phyloP scores from a whole-genome alignment of 495 filamentous ascomycete species.

The Astrothelium macrocarpum region DNA sequence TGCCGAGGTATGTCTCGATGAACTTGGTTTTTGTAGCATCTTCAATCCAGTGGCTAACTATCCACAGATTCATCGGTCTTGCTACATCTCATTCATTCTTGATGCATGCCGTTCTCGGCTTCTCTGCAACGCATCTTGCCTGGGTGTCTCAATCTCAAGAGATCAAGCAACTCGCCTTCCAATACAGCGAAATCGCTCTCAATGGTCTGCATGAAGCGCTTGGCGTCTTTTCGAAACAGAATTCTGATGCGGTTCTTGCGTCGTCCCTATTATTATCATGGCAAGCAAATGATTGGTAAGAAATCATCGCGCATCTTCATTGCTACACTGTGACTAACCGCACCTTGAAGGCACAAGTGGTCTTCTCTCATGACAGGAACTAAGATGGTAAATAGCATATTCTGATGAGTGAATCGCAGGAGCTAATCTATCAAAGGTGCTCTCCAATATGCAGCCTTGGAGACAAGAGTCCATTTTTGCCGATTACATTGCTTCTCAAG shows the following conservation, averaged over 20 bases:
- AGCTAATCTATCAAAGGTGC: slow-evolving; percentile 44
- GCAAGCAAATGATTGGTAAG: slow-evolving; percentile 95
- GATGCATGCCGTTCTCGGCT: slow-evolving; percentile 82
- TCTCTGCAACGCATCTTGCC: slow-evolving; percentile 84
- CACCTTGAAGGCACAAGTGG: slow-evolving; percentile 68
- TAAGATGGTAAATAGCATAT: slow-evolving; percentile 53
- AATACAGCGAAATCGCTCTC: slow-evolving; percentile 74
- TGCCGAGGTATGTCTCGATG: slow-evolving; percentile 65
- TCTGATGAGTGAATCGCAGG: background rate
- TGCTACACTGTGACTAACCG: slow-evolving; percentile 23
- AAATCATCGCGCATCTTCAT: background rate
- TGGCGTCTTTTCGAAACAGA: slow-evolving; percentile 70
- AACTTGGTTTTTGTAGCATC: background rate
- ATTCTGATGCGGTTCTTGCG: slow-evolving; percentile 84
- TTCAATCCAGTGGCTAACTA: slow-evolving; percentile 12
- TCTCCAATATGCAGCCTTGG: slow-evolving; percentile 89
- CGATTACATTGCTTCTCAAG: slow-evolving; percentile 70
- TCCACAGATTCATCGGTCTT: slow-evolving; percentile 67
- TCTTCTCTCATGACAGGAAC: slow-evolving; percentile 86
- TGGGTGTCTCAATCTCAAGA: slow-evolving; percentile 75
- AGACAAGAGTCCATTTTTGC: slow-evolving; percentile 78
- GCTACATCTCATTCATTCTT: slow-evolving; percentile 75
- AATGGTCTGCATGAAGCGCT: slow-evolving; percentile 85
- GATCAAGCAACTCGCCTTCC: slow-evolving; percentile 74
- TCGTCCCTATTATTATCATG: slow-evolving; percentile 89